phyloP scores from a whole-genome alignment of 2,329 filamentous ascomycete species.

The Venturia carpophila region DNA sequence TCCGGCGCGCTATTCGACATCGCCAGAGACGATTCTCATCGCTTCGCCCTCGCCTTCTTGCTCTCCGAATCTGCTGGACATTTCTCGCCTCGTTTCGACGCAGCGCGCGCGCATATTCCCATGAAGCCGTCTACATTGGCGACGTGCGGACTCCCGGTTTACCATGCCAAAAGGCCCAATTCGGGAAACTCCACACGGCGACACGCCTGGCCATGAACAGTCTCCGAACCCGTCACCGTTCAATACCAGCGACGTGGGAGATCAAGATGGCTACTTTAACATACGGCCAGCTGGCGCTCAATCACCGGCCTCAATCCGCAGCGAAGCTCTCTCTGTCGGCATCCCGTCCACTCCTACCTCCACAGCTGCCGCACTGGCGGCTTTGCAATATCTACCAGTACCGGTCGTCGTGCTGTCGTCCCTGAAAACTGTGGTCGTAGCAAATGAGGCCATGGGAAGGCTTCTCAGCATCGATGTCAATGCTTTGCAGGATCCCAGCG shows the following conservation, averaged over 20 bases:
- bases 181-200: neutral
- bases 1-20: neutral
- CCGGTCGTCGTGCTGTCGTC: conserved; percentile 62
- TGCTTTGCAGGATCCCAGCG: conserved; percentile 30
- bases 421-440: conserved; percentile 61
- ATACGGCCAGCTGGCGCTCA: conserved; percentile 10
- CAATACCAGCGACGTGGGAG: neutral
- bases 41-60: neutral
- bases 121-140: conserved; percentile 9
- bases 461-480: conserved; percentile 52
- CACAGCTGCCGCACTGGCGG: conserved; percentile 45
- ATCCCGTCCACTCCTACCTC: neutral
- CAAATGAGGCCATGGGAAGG: conserved; percentile 67
- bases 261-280: conserved; percentile 17
- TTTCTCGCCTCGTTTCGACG: neutral
- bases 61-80: neutral
- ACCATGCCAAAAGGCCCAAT: conserved; percentile 9
- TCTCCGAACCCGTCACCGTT: conserved; percentile 11
- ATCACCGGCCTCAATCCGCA: conserved; percentile 15
- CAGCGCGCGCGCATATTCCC: conserved; percentile 1
- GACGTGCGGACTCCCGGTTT: conserved; percentile 5
- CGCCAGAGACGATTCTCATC: neutral
- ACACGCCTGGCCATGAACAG: neutral
- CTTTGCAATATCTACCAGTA: conserved; percentile 66
- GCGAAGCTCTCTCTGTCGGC: conserved; percentile 13